Percentiles rank a stretch among this genome's conserved stretches.
These are phyloP conservation scores for Talaromyces atroroseus DNA, from an alignment of 2,329 filamentous ascomycete genomes.

Conservation along the genomic window DNA sequence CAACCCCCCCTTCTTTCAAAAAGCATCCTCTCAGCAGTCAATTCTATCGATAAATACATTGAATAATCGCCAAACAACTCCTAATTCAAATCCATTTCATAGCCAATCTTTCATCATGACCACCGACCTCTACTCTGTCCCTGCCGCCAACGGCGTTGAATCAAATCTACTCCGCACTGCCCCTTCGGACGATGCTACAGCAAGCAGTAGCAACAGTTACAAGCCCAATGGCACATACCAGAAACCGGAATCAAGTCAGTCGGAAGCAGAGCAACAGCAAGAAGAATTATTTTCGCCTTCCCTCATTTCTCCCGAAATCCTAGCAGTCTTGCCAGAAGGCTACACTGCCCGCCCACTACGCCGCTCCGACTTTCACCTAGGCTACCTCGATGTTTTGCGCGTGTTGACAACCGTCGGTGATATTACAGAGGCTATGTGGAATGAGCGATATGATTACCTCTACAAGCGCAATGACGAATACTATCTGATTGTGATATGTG, in stretches of 20 bases:
- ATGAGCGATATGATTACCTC: conserved; percentile 79
- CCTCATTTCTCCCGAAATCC: conserved; percentile 72
- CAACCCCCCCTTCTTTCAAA: neutral
- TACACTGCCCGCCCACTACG: conserved; percentile 79
- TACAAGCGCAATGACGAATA: conserved; percentile 67
- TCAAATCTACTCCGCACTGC: conserved; percentile 11
- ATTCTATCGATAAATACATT: neutral
- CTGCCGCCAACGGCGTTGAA: conserved; percentile 11
- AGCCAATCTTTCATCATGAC: conserved; percentile 3
- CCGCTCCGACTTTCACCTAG: conserved; percentile 68
- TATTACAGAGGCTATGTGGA: conserved; percentile 68
- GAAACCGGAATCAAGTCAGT: neutral
- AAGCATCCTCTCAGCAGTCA: neutral
- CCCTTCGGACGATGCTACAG: conserved; percentile 14
- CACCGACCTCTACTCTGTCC: conserved; percentile 13
- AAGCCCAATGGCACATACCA: conserved; percentile 14
- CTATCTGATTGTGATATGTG: conserved; percentile 80
- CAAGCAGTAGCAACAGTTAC: conserved; percentile 15
- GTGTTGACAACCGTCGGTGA: conserved; percentile 93
- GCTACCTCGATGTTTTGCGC: conserved; percentile 85
- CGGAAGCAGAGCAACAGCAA: conserved; percentile 6
- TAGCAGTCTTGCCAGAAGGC: conserved; percentile 66
- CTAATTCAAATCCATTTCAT: neutral
- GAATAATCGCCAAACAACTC: neutral
- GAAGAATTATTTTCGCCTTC: conserved; percentile 63